Base-by-base conservation (phyloP, 2,329 filamentous ascomycete species). In the Colletotrichum camelliae region DNA sequence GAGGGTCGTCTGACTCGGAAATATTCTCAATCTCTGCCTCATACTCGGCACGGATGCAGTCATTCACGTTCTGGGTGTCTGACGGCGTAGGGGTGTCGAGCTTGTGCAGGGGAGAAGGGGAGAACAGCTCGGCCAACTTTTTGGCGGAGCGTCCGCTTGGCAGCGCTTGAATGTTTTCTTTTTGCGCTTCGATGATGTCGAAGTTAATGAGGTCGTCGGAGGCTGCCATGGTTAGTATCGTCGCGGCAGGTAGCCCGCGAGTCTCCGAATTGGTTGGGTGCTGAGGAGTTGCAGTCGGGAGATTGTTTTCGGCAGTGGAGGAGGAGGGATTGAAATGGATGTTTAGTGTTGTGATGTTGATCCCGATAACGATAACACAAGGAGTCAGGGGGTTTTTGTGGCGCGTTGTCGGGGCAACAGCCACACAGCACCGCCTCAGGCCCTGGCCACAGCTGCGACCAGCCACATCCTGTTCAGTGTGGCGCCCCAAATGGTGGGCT, bases 81-180 rank as follows among this genome's bases (percentile, higher is more conserved):
- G 92, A 90, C 6, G 95, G 93, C 48, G 92, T 94, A 8, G 93
- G 91, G 9, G 91, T 90, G 24, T 89, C 84, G 60, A 91, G 85
- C 80, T 89, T 90, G 71, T 92, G 89, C 39, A 91, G 85, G 55
- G 90, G 88, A 55, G 91, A 89, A 70, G 94, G 89, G 77, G 96
- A 93, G 89, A 95, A 96, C 37, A 95, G 91, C 70, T 96, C 91
- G 35, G 93, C 96, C 67, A 99, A 93, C 70, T 97, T 96, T 86
- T 93, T 95, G 61, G 96, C 97, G 55, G 96, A 98, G 78, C 97
- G 89, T 27, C 91, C 97, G 77, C 95, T 94, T 18, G 96, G 96
- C 15, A 99, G 90, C 27, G 96, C 93, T 85, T 98, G 96, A 72
- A 99, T 98, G 85, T 99, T 99, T 87, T 99, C 97, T 86, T 99